Conservation (phyloP, 345 rosid genomes). For the Eucalyptus erythrocorys region DNA sequence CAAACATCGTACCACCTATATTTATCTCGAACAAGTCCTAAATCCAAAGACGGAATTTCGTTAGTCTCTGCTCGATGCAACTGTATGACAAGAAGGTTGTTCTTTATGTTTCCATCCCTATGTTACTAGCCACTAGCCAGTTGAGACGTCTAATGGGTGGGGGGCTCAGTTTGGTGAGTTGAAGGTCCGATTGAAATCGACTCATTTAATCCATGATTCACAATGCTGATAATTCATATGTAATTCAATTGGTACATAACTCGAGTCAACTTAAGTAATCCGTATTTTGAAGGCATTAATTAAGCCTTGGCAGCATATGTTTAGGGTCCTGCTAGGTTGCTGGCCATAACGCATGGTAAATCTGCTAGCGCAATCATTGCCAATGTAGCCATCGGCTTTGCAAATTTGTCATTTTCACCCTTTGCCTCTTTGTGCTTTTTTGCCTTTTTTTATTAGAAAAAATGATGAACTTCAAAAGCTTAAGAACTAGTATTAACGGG, state of each 20-base stretch:
- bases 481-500: not conserved
- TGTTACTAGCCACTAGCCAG: not conserved
- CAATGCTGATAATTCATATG: rapidly evolving
- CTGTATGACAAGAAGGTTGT: not conserved
- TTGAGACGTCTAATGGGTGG: not conserved
- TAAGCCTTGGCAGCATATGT: not conserved
- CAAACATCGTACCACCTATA: not conserved
- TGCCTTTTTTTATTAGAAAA: rapidly evolving
- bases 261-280: not conserved
- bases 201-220: not conserved
- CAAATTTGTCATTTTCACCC: not conserved
- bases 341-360: not conserved
- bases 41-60: not conserved
- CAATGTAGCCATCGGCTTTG: not conserved
- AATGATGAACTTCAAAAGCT: not conserved
- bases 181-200: not conserved
- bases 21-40: not conserved
- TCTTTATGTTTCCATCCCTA: not conserved
- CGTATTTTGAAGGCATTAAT: not conserved
- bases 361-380: rapidly evolving
- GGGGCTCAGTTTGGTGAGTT: not conserved
- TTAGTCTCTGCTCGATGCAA: not conserved
- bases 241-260: not conserved
- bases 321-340: not conserved
- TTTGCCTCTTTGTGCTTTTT: not conserved